Conservation (phyloP, 441 rosid genomes). For the Gossypium trilobum region DNA sequence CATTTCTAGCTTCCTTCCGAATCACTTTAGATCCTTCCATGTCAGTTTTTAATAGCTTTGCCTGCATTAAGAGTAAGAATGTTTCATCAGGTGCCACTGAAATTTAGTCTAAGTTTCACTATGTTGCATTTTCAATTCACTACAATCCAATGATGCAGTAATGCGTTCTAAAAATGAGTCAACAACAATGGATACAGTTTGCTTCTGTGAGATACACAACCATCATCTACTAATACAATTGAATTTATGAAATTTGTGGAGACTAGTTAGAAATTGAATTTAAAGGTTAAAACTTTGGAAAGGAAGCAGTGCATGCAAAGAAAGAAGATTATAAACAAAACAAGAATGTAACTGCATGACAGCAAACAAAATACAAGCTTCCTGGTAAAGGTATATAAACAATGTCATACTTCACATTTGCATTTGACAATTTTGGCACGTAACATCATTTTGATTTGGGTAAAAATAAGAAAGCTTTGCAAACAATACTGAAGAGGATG, state of each 20-base stretch:
- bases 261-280: not conserved
- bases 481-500: not conserved
- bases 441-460: not conserved
- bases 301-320: not conserved
- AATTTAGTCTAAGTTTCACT: not conserved
- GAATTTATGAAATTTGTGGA: not conserved
- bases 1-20: constrained; percentile 59
- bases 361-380: not conserved
- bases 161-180: not conserved
- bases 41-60: constrained; percentile 44
- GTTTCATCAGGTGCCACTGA: not conserved
- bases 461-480: not conserved
- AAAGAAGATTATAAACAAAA: not conserved
- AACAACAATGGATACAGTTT: not conserved
- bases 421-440: not conserved
- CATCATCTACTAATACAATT: not conserved
- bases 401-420: not conserved
- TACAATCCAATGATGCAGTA: not conserved
- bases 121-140: not conserved
- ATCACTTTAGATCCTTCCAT: constrained; percentile 41
- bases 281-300: not conserved
- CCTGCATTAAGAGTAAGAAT: constrained; percentile 33
- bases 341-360: not conserved
- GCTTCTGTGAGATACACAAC: not conserved
- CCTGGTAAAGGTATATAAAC: not conserved